These are phyloP conservation scores for Penicillium sp. DNA, from an alignment of 2,329 filamentous ascomycete species.

Conservation along the genomic window DNA sequence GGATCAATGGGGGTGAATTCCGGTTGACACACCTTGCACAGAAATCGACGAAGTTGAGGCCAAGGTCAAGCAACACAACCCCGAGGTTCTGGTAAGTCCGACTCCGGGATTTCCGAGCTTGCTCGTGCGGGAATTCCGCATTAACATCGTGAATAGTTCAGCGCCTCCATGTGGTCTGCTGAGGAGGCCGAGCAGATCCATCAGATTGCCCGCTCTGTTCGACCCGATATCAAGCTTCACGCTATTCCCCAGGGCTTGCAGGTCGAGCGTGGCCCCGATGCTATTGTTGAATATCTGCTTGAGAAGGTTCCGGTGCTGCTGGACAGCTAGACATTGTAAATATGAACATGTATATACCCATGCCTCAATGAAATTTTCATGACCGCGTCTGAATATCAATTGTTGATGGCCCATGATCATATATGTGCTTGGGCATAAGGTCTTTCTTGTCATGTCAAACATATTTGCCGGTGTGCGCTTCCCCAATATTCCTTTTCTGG, in stretches of 20 bases:
- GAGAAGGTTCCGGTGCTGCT: constrained; percentile 42
- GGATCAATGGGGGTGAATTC: not conserved
- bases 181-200: constrained; percentile 41
- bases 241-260: constrained; percentile 44
- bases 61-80: constrained; percentile 52
- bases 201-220: constrained; percentile 35
- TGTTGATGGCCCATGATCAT: not conserved
- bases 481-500: too few species aligned
- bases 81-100: constrained; percentile 53
- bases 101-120: constrained; percentile 10
- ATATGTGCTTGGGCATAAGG: too few species aligned
- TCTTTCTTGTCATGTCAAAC: not conserved
- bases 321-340: constrained; percentile 25
- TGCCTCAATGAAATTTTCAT: not conserved
- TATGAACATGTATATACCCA: not conserved
- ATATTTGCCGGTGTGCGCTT: too few species aligned
- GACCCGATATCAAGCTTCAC: constrained; percentile 42
- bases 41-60: constrained; percentile 55
- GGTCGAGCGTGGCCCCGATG: constrained; percentile 43
- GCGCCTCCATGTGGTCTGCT: constrained; percentile 58
- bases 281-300: constrained; percentile 42
- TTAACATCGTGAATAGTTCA: constrained; percentile 49
- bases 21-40: constrained; percentile 6
- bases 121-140: not conserved
- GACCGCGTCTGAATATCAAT: not conserved